Conservation (phyloP, 371 early-diverging fungal genomes). For the Chytridium lagenaria region DNA sequence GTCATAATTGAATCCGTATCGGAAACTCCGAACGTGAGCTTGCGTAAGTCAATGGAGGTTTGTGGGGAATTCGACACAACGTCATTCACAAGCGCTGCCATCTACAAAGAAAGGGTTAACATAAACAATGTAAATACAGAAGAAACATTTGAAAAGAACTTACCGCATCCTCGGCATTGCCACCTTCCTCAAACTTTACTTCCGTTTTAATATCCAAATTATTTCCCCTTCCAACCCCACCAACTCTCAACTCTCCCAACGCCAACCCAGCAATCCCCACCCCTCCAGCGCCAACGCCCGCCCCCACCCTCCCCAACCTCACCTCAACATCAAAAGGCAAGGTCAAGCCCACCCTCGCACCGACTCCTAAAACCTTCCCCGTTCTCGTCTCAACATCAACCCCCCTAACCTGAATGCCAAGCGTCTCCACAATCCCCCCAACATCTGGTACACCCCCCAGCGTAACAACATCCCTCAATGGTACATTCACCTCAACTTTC, state of each 20-base stretch:
- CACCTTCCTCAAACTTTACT: background rate
- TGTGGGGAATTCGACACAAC: background rate
- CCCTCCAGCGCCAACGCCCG: conserved; percentile 8
- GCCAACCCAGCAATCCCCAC: background rate
- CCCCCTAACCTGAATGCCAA: background rate
- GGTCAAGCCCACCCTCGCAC: background rate
- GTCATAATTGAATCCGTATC: conserved; percentile 3
- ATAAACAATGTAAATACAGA: background rate
- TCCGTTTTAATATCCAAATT: background rate
- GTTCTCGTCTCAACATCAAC: conserved; percentile 3
- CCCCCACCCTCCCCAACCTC: background rate
- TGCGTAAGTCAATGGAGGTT: background rate
- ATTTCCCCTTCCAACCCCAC: conserved; percentile 2
- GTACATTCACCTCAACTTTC: conserved; percentile 27
- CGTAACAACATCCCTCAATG: background rate
- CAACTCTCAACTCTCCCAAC: background rate
- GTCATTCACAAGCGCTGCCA: conserved; percentile 10
- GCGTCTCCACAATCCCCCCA: background rate
- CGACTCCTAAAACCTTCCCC: conserved; percentile 3
- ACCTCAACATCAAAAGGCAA: conserved; percentile 5
- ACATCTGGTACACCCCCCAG: conserved; percentile 10
- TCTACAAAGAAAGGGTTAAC: conserved; percentile 4
- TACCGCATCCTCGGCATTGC: conserved; percentile 18
- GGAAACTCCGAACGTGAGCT: conserved; percentile 14
- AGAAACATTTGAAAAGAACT: background rate